These are phyloP conservation scores for Besnoitia besnoiti DNA, from an alignment of 169 alveolate species.

Conservation along the genomic window DNA sequence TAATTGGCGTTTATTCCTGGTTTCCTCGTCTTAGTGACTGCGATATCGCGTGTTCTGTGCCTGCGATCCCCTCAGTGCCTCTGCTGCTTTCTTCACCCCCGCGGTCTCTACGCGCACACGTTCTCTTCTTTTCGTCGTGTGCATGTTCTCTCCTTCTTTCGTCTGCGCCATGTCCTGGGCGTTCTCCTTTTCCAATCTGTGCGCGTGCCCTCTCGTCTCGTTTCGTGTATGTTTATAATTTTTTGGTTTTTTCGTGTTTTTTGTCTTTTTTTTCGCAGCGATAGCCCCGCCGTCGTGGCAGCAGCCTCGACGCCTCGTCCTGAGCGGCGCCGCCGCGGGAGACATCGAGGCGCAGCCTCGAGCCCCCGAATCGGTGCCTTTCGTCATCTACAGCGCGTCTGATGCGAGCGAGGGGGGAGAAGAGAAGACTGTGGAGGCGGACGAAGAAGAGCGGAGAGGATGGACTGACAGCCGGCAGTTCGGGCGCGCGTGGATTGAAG, in stretches of 20 bases:
- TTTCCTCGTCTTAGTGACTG: background rate
- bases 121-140: background rate
- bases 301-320: conserved; percentile 1
- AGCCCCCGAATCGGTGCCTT: background rate
- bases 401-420: background rate
- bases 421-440: background rate
- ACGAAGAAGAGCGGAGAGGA: conserved; percentile 3
- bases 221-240: background rate
- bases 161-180: no score
- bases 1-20: background rate
- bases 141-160: background rate
- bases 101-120: background rate
- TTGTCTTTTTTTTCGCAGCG: background rate
- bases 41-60: background rate
- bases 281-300: conserved; percentile 26
- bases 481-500: conserved; percentile 25
- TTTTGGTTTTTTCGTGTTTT: background rate
- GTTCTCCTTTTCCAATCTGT: no score
- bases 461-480: background rate
- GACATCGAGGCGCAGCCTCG: background rate
- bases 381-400: background rate
- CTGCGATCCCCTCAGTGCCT: background rate
- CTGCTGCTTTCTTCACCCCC: background rate
- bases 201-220: no score
- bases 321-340: background rate